Percentiles rank a stretch among this genome's conserved stretches.
Evolutionary conservation across 495 filamentous ascomycete species (phyloP).

Genomic region (Penicillium pulvis): DNA sequence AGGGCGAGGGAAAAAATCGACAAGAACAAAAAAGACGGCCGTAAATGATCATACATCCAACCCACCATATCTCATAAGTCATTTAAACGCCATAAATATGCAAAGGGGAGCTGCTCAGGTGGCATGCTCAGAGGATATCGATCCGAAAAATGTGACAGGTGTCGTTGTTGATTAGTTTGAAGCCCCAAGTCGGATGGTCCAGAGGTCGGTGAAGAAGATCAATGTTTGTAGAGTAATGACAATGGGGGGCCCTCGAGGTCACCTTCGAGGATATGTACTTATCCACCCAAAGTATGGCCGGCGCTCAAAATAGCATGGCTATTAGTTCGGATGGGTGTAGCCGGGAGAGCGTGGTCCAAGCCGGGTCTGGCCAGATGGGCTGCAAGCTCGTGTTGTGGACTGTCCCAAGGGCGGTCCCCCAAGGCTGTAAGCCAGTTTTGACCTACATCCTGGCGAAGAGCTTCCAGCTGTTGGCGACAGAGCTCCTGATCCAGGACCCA

Average conservation of each 20-base stretch:
- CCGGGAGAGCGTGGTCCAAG: conserved; percentile 42
- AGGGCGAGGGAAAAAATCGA: conserved; percentile 26
- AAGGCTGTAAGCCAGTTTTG: conserved; percentile 83
- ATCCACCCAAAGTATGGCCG: conserved; percentile 48
- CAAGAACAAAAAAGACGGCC: conserved; percentile 34
- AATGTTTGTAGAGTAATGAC: background rate
- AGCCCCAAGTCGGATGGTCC: background rate
- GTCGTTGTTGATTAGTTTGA: background rate
- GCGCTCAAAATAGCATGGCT: conserved; percentile 56
- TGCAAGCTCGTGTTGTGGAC: conserved; percentile 33
- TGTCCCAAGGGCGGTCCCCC: conserved; percentile 71
- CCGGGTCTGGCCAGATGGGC: conserved; percentile 31
- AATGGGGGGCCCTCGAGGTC: background rate
- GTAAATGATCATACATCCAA: conserved; percentile 52
- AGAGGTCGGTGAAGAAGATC: background rate
- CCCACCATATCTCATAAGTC: conserved; percentile 44
- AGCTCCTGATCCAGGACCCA: conserved; percentile 74
- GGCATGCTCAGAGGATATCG: conserved; percentile 7
- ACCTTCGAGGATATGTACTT: conserved; percentile 9
- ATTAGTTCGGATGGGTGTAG: conserved; percentile 40
- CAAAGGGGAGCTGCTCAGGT: conserved; percentile 16
- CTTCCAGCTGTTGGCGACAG: conserved; percentile 83
- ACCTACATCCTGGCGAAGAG: conserved; percentile 78
- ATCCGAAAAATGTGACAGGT: background rate
- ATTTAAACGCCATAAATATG: conserved; percentile 49